Conservation (phyloP, 2,329 filamentous ascomycete species). For the Penicillium crustosum region DNA sequence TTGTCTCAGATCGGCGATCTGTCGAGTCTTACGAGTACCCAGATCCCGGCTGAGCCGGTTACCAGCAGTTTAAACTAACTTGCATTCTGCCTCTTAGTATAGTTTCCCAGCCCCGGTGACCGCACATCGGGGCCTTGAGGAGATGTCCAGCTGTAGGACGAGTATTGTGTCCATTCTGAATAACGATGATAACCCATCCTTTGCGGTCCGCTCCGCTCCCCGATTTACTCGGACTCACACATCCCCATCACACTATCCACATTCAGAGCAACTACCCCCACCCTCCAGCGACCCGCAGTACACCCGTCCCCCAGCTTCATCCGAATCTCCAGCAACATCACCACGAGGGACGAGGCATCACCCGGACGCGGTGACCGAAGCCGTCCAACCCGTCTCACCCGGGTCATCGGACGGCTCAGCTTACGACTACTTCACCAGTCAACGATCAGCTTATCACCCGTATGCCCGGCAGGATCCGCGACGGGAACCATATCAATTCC, state of each 20-base stretch:
- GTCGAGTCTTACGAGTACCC: conserved; percentile 7
- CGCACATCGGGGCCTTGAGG: conserved; percentile 15
- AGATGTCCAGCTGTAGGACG: conserved; percentile 36
- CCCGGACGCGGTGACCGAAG: conserved; percentile 29
- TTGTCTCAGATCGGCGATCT: conserved; percentile 1
- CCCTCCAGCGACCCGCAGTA: conserved; percentile 22
- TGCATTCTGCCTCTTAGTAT: conserved; percentile 16
- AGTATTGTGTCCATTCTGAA: conserved; percentile 48
- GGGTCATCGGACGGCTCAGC: conserved; percentile 36
- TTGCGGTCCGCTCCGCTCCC: conserved; percentile 41
- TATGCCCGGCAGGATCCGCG: conserved; percentile 29
- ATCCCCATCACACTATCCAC: conserved; percentile 25
- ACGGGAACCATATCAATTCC: conserved; percentile 21
- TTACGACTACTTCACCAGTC: conserved; percentile 33
- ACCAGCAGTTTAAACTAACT: conserved; percentile 15
- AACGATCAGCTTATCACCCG: conserved; percentile 28
- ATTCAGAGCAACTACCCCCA: conserved; percentile 20
- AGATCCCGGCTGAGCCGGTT: conserved; percentile 7
- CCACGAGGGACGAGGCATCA: conserved; percentile 26
- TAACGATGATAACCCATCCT: conserved; percentile 50
- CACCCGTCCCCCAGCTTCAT: conserved; percentile 19
- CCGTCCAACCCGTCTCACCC: conserved; percentile 30
- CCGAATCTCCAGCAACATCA: conserved; percentile 29
- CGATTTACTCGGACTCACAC: conserved; percentile 21
- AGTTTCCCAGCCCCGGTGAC: conserved; percentile 20